Evolutionary conservation across 768 basidiomycete genomes (phyloP), one percentile per base, ranked within the genome.

Genomic region (Amanita pallidorosea): DNA sequence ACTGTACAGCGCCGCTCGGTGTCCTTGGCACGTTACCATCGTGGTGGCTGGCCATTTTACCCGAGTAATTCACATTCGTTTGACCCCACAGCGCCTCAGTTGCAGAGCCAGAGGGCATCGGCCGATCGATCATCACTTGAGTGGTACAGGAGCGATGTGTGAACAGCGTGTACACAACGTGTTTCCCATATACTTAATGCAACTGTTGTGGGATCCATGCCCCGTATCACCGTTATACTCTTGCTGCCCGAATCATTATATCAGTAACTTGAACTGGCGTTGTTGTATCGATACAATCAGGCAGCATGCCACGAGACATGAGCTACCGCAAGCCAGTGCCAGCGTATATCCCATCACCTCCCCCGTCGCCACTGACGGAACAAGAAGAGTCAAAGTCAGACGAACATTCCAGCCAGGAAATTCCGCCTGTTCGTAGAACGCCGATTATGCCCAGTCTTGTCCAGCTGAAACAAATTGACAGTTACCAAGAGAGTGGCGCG

Each of bases 251-350:
- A 37, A 47, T n/a, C 46, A 38, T 20, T 38, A 48, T 38, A 48
- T 38, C 36, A 48, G 35, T 38, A 18, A 23, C 40, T 47, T 41
- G 34, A 37, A 35, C 45, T n/a, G 23, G 11, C 25, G 23, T 34
- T 29, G 18, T 45, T 34, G 40, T 34, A 43, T 45, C 37, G 31
- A 44, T 49, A 11, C 22, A 51, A 49, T 47, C 31, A 27, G 45
- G 15, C n/a, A 15, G 9, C 52, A 65, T 72, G 67, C 65, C 61
- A 49, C 68, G 67, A 42, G 63, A 64, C 58, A 77, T 77, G 75
- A 82, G 78, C 62, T 80, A 83, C 62, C 72, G 84, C 48, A 87
- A 87, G 61, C 85, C 85, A 29, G 83, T 77, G 36, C 85, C 85
- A 3, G 65, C 66, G 47, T 85, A 78, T 64, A 70, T 83, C 40